These are phyloP conservation scores for Delonix regia DNA, from an alignment of 306 rosid genomes.

Conservation along the genomic window DNA sequence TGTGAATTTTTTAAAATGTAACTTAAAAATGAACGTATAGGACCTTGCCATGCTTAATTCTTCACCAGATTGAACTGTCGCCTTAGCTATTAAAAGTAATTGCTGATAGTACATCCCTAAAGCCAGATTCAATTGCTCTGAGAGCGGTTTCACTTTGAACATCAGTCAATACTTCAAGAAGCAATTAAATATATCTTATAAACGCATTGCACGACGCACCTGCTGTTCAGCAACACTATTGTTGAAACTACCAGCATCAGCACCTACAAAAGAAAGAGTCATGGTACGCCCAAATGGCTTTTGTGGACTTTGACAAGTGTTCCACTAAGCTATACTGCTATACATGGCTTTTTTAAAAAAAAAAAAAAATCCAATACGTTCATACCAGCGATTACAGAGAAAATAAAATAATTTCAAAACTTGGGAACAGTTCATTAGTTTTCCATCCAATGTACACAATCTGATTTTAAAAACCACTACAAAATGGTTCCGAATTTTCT, in stretches of 20 bases:
- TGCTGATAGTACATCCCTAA: constrained; percentile 7
- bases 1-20: not conserved
- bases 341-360: not conserved
- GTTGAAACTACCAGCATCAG: constrained; percentile 82
- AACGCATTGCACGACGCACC: constrained; percentile 52
- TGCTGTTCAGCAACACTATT: constrained; percentile 85
- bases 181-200: constrained; percentile 30
- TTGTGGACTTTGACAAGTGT: constrained; percentile 17
- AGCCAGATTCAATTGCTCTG: not conserved
- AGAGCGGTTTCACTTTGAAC: constrained; percentile 1
- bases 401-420: constrained; percentile 13
- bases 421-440: not conserved
- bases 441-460: not conserved
- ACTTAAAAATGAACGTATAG: not conserved
- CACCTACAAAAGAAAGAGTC: constrained; percentile 53
- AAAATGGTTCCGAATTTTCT: constrained; percentile 7
- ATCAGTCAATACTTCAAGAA: constrained; percentile 20
- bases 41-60: constrained; percentile 24
- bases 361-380: constrained; percentile 12
- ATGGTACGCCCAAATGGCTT: constrained; percentile 10
- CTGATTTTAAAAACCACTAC: not conserved
- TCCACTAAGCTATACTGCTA: constrained; percentile 14
- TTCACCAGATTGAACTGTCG: constrained; percentile 5
- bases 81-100: constrained; percentile 20
- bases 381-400: not conserved